Evolutionary conservation across 305 asterid genomes (phyloP), one percentile per base, ranked within the genome.

Genomic region (Fraxinus baroniana): DNA sequence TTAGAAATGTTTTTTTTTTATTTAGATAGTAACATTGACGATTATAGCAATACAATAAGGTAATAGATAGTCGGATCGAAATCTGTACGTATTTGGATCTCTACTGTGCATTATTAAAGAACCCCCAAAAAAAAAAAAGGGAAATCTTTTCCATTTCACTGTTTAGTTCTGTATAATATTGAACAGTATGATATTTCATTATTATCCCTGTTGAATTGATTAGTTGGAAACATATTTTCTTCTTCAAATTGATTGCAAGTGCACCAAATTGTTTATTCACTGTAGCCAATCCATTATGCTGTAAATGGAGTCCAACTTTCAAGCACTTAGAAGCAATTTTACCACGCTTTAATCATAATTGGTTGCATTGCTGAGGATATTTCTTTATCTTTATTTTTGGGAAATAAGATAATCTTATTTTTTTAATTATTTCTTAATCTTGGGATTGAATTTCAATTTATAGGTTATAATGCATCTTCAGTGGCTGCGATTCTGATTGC

Each of bases 21-120:
- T 89, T 91, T 77, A 83, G 79, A 83, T 84, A 84, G 83, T 79
- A 83, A 79, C 79, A 87, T 62, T 37, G 78, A 81, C 52, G 72
- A 81, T 83, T 83, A 88, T 78, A 88, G 87, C 74, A 80, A 77
- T 72, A 84, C 82, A 22, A 78, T 52, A 36, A 52, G 22, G 75
- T 30, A 8, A 66, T 60, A 60, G 71, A 66, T 60, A 20, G 71
- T 22, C 22, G 24, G 64, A 55, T 55, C 64, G 24, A 55, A 55
- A 55, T 55, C 22, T 55, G 30, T 60, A 60, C 70, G 20, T 55
- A 55, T 60, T 57, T 57, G 28, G 28, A 18, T 20, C 73, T 10
- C 73, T 62, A 24, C 72, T 66, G 73, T 24, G 73, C 73, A 66
- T 64, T 68, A 68, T 13, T 2, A 68, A 68, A 30, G 75, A 10